phyloP scores from a whole-genome alignment of 225 moss, liverwort and hornwort species.

The Physcomitrium patens region DNA sequence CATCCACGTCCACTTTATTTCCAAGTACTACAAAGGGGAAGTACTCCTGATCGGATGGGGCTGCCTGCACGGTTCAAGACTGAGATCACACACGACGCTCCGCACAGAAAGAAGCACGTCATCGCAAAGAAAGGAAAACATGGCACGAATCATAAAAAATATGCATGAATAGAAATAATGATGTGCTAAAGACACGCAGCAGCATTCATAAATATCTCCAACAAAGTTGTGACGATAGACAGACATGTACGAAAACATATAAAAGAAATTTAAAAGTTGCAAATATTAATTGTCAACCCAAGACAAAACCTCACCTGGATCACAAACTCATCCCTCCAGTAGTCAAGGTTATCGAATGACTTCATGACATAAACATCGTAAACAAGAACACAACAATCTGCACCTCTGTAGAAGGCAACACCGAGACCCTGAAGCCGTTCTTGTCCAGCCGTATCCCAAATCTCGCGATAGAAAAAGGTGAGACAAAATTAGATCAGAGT shows the following conservation, averaged over 20 bases:
- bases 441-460: constrained; percentile 81
- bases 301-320: constrained; percentile 49
- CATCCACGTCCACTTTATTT: constrained; percentile 92
- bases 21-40: constrained; percentile 93
- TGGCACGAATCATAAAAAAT: background rate
- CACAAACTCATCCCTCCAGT: constrained; percentile 77
- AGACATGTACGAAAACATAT: background rate
- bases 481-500: background rate
- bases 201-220: too few species aligned
- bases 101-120: background rate
- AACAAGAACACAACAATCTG: constrained; percentile 78
- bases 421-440: constrained; percentile 78
- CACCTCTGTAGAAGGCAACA: constrained; percentile 74
- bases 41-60: constrained; percentile 84
- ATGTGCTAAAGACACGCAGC: too few species aligned
- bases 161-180: too few species aligned
- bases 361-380: constrained; percentile 77
- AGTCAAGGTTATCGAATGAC: constrained; percentile 70
- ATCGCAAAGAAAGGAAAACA: background rate
- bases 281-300: background rate
- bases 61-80: constrained; percentile 54
- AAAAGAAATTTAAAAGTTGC: too few species aligned
- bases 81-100: background rate
- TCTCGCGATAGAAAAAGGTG: constrained; percentile 31
- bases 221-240: too few species aligned